Evolutionary conservation across 1,284 basidiomycete species (phyloP).

Genomic region (Gastroboletus turbinatus): DNA sequence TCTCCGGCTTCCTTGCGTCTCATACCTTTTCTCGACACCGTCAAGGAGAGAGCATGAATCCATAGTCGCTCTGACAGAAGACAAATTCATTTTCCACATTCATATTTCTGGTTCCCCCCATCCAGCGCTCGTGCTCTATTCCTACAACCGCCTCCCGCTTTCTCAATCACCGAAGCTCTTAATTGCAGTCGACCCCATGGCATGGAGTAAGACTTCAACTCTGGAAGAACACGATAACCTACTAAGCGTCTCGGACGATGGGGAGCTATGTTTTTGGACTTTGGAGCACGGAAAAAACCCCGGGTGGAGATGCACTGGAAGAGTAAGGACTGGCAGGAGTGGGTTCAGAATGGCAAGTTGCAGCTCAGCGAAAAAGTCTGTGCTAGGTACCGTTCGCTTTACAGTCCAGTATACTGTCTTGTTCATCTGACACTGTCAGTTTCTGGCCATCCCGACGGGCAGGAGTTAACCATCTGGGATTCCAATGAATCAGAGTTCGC

Average conservation of each 20-base stretch:
- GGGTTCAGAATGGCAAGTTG: slow-evolving; percentile 72
- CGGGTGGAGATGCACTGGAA: slow-evolving; percentile 70
- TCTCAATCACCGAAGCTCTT: slow-evolving; percentile 52
- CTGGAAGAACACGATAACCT: slow-evolving; percentile 68
- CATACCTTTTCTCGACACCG: slow-evolving; percentile 63
- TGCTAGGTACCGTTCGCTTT: slow-evolving; percentile 50
- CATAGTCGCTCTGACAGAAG: slow-evolving; percentile 61
- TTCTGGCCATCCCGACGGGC: slow-evolving; percentile 51
- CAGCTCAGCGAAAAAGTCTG: slow-evolving; percentile 89
- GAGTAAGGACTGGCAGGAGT: slow-evolving; percentile 68
- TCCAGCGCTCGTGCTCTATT: slow-evolving; percentile 42
- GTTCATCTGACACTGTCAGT: slow-evolving; percentile 40
- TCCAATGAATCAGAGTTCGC: slow-evolving; percentile 93
- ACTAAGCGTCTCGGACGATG: slow-evolving; percentile 70
- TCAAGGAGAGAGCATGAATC: slow-evolving; percentile 48
- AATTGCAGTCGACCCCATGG: slow-evolving; percentile 88
- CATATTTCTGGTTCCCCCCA: slow-evolving; percentile 35
- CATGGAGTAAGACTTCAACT: slow-evolving; percentile 58
- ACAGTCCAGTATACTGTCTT: background rate
- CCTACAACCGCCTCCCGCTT: slow-evolving; percentile 51
- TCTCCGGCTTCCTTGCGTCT: slow-evolving; percentile 51
- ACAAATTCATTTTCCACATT: slow-evolving; percentile 54
- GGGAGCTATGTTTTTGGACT: slow-evolving; percentile 82
- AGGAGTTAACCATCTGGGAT: slow-evolving; percentile 92
- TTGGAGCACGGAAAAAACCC: slow-evolving; percentile 46